phyloP scores from a whole-genome alignment of 1,284 basidiomycete genomes.

The Wolfiporia cocos region DNA sequence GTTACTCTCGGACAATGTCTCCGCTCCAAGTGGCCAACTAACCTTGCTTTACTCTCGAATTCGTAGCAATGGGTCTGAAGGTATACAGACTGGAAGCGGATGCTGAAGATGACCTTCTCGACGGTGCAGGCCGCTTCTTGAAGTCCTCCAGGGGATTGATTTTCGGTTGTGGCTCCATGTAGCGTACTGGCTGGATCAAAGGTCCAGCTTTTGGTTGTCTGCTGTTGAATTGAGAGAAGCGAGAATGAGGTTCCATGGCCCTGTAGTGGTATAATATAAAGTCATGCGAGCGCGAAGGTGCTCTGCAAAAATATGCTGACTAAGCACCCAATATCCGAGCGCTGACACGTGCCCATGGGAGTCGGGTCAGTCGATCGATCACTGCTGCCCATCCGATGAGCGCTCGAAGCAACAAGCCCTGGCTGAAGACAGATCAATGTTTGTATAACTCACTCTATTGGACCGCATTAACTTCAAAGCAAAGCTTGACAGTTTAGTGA shows the following conservation, averaged over 20 bases:
- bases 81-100: conserved; percentile 30
- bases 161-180: conserved; percentile 39
- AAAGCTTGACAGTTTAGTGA: too few species aligned
- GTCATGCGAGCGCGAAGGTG: background rate
- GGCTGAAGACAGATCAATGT: too few species aligned
- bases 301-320: conserved; percentile 19
- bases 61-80: conserved; percentile 64
- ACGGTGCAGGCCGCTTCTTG: conserved; percentile 31
- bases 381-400: too few species aligned
- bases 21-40: background rate
- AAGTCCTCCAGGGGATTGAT: conserved; percentile 35
- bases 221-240: conserved; percentile 65
- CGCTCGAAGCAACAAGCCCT: too few species aligned
- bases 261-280: background rate
- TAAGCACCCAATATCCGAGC: conserved; percentile 13
- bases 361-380: too few species aligned
- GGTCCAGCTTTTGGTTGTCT: conserved; percentile 63
- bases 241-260: conserved; percentile 71
- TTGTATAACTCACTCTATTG: too few species aligned
- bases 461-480: too few species aligned
- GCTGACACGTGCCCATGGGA: too few species aligned
- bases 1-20: background rate
- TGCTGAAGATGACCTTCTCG: conserved; percentile 25
- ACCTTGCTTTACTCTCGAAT: conserved; percentile 65
- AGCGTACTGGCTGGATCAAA: conserved; percentile 33